Percentiles rank a stretch among this genome's conserved stretches.
Conservation (phyloP, 2,329 filamentous ascomycete genomes). For the Myotisia sp. region DNA sequence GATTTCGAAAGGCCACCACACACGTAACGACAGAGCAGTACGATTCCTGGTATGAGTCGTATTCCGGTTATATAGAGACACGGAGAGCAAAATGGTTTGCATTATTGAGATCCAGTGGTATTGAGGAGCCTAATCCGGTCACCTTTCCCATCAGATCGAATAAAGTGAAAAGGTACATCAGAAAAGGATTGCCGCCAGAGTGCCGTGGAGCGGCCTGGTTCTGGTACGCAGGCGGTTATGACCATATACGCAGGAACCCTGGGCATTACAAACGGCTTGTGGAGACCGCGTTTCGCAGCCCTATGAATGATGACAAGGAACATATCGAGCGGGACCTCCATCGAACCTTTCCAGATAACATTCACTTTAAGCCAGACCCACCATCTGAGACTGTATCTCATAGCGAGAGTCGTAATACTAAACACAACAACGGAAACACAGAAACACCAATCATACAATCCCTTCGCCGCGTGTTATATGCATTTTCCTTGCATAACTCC, state of each 20-base stretch:
- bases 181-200: conserved; percentile 86
- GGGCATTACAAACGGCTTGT: conserved; percentile 64
- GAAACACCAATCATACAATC: conserved; percentile 71
- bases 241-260: conserved; percentile 58
- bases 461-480: conserved; percentile 70
- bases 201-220: conserved; percentile 96
- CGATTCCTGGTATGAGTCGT: conserved; percentile 63
- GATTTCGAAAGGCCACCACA: conserved; percentile 77
- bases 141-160: conserved; percentile 66
- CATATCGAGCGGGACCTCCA: conserved; percentile 89
- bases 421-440: conserved; percentile 25
- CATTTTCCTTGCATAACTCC: conserved; percentile 82
- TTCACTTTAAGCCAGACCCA: conserved; percentile 63
- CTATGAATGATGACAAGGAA: conserved; percentile 63
- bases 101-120: conserved; percentile 60
- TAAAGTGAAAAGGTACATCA: conserved; percentile 78
- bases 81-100: conserved; percentile 69
- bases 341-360: conserved; percentile 87
- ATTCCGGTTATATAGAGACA: conserved; percentile 59
- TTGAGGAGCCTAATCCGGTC: conserved; percentile 57
- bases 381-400: conserved; percentile 16
- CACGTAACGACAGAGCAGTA: conserved; percentile 65
- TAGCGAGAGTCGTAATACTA: conserved; percentile 22
- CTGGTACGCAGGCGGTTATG: conserved; percentile 80
- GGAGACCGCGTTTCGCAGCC: conserved; percentile 46